Evolutionary conservation across 2,329 filamentous ascomycete genomes (phyloP).

Genomic region (Pestalotiopsis sp.): DNA sequence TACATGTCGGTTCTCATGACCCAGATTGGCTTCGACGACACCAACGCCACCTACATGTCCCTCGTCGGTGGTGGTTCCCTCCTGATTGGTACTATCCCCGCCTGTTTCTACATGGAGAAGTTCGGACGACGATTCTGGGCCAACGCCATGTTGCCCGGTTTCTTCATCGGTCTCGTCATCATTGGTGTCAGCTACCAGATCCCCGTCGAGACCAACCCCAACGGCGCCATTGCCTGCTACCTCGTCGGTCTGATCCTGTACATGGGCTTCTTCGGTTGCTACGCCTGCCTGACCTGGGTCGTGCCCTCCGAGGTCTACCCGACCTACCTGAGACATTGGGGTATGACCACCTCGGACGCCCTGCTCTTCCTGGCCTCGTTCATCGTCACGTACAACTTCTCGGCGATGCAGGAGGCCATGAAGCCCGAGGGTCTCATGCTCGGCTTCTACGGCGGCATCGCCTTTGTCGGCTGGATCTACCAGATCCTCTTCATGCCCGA

Average conservation of each 20-base stretch:
- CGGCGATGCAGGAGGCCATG: conserved; percentile 70
- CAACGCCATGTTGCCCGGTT: conserved; percentile 70
- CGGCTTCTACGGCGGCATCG: conserved; percentile 76
- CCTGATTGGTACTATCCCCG: conserved; percentile 68
- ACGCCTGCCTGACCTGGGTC: conserved; percentile 68
- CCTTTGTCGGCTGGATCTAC: conserved; percentile 71
- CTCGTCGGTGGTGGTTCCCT: conserved; percentile 71
- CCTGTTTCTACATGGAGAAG: conserved; percentile 71
- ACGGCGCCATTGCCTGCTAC: conserved; percentile 61
- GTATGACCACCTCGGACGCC: conserved; percentile 72
- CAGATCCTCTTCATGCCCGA: conserved; percentile 78
- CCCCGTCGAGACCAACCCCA: conserved; percentile 44
- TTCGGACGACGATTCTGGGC: conserved; percentile 78
- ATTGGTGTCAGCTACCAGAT: conserved; percentile 68
- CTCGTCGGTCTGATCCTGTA: conserved; percentile 69
- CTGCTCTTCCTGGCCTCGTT: conserved; percentile 73
- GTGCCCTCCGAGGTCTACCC: conserved; percentile 72
- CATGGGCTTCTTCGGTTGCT: conserved; percentile 70
- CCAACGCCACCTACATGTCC: conserved; percentile 72
- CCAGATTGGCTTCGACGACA: conserved; percentile 67
- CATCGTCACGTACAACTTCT: conserved; percentile 77
- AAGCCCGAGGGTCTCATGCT: conserved; percentile 65
- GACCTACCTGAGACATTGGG: conserved; percentile 72
- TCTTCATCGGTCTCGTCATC: conserved; percentile 70
- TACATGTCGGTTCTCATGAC: conserved; percentile 72